These are phyloP conservation scores for Spathaspora sp. DNA, from an alignment of 1,139 yeast genomes.

Conservation along the genomic window DNA sequence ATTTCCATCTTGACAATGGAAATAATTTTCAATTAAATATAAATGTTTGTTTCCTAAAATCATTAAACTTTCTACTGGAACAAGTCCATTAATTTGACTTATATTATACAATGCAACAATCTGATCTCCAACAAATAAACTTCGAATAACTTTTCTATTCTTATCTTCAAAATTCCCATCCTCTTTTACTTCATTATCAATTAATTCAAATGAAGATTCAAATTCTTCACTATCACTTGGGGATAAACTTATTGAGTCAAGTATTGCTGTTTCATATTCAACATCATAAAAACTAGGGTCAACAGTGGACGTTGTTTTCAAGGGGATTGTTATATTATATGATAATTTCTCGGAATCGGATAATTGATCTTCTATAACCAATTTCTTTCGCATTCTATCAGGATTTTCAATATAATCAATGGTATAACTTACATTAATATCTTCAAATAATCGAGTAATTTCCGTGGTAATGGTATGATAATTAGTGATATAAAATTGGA, in stretches of 20 bases:
- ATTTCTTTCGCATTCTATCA: constrained; percentile 60
- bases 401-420: constrained; percentile 68
- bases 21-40: constrained; percentile 69
- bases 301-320: constrained; percentile 18
- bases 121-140: constrained; percentile 68
- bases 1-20: constrained; percentile 56
- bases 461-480: constrained; percentile 50
- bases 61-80: constrained; percentile 69
- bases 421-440: constrained; percentile 33
- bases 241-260: constrained; percentile 28
- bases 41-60: constrained; percentile 63
- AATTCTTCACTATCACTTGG: constrained; percentile 19
- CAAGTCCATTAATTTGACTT: constrained; percentile 70
- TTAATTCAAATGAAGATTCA: constrained; percentile 35
- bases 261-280: constrained; percentile 17
- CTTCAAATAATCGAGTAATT: constrained; percentile 33
- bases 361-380: constrained; percentile 52
- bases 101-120: constrained; percentile 73
- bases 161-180: constrained; percentile 52
- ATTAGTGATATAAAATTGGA: constrained; percentile 46
- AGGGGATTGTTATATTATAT: constrained; percentile 41
- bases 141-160: constrained; percentile 69
- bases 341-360: constrained; percentile 44
- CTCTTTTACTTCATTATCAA: constrained; percentile 27
- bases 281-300: constrained; percentile 10